Conservation (phyloP, 805 yeast genomes). For the Vanderwaltozyma verrucispora region DNA sequence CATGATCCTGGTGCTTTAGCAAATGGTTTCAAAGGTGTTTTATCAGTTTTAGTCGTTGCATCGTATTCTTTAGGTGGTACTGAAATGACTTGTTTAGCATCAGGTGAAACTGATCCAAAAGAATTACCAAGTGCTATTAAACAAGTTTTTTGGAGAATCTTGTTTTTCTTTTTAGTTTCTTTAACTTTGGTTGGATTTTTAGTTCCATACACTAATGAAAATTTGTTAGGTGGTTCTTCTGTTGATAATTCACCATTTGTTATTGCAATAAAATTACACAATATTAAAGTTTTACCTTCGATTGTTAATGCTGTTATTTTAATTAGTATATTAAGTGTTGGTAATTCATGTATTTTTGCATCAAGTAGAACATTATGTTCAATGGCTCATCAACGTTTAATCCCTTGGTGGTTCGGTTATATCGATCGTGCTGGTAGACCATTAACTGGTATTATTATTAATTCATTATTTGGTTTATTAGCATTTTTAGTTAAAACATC, state of each 20-base stretch:
- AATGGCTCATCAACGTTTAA: slow-evolving; percentile 41
- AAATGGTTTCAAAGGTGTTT: slow-evolving; percentile 51
- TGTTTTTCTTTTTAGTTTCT: slow-evolving; percentile 44
- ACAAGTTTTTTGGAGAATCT: slow-evolving; percentile 57
- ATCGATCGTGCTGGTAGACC: slow-evolving; percentile 46
- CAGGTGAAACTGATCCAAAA: slow-evolving; percentile 58
- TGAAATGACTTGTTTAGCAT: slow-evolving; percentile 60
- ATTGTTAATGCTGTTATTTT: slow-evolving; percentile 49
- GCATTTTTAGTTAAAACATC: slow-evolving; percentile 44
- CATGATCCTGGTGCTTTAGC: slow-evolving; percentile 45
- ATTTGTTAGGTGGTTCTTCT: slow-evolving; percentile 39
- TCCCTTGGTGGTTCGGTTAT: slow-evolving; percentile 38
- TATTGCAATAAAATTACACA: slow-evolving; percentile 46
- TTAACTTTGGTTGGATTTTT: slow-evolving; percentile 48
- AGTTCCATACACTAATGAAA: slow-evolving; percentile 41
- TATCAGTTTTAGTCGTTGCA: slow-evolving; percentile 57
- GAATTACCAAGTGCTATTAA: slow-evolving; percentile 62
- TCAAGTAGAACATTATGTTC: slow-evolving; percentile 43
- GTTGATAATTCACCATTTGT: slow-evolving; percentile 55
- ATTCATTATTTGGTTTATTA: slow-evolving; percentile 39
- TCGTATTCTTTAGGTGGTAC: slow-evolving; percentile 69
- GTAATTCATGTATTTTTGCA: slow-evolving; percentile 40
- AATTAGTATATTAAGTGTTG: slow-evolving; percentile 41
- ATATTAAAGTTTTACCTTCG: slow-evolving; percentile 44
- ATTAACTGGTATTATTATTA: slow-evolving; percentile 34